Percentiles rank a stretch among this genome's conserved stretches.
Evolutionary conservation across 2,329 filamentous ascomycete genomes (phyloP).

Genomic region (Elsinoe arachidis): DNA sequence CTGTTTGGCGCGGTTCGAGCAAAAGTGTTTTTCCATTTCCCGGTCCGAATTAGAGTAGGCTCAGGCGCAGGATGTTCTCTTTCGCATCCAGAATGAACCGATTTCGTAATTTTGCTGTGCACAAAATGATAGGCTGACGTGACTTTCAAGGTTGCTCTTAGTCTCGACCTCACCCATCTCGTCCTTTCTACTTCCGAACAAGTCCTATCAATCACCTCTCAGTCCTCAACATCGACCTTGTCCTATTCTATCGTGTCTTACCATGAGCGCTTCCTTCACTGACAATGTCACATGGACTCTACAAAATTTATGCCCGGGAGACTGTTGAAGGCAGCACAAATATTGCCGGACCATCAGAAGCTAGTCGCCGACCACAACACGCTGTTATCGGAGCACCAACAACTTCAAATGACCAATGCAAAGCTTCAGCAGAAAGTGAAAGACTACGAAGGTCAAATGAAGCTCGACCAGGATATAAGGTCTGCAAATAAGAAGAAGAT

Average conservation of each 20-base stretch:
- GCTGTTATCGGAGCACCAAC: too few species aligned
- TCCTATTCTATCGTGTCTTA: too few species aligned
- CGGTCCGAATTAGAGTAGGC: slow-evolving; percentile 8
- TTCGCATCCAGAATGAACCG: slow-evolving; percentile 13
- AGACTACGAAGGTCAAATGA: not conserved
- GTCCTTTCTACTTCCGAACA: not conserved
- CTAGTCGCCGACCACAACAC: not conserved
- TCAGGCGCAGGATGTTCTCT: slow-evolving; percentile 13
- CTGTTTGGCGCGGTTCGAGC: slow-evolving; percentile 19
- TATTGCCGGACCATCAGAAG: not conserved
- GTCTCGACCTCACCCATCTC: not conserved
- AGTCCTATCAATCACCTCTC: too few species aligned
- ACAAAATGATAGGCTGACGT: not conserved
- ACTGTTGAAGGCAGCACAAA: too few species aligned
- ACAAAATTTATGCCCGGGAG: too few species aligned
- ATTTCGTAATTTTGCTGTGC: slow-evolving; percentile 11
- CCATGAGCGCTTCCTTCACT: too few species aligned
- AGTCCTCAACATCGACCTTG: too few species aligned
- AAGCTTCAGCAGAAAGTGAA: not conserved
- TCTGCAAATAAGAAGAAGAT: not conserved
- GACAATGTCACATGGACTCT: too few species aligned
- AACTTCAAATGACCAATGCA: not conserved
- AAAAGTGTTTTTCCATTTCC: slow-evolving; percentile 14
- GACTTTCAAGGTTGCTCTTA: not conserved
- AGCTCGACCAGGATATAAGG: not conserved